A percentile compares a stretch with the other conserved stretches of the same genome.
phyloP scores from a whole-genome alignment of 2,329 filamentous ascomycete species.

The Aspergillus ruber region DNA sequence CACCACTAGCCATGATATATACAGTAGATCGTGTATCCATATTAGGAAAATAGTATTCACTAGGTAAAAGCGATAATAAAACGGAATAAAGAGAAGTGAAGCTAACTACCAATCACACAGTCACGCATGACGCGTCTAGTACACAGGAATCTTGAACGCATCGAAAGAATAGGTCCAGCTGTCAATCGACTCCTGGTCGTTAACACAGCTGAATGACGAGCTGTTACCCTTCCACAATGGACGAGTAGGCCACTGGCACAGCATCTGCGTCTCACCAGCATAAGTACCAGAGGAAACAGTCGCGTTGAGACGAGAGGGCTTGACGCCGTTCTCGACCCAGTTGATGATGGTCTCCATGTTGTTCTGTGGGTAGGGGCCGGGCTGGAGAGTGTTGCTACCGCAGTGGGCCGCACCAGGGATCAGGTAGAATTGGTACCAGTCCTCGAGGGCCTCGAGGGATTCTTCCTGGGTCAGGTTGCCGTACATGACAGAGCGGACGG shows the following conservation, averaged over 20 bases:
- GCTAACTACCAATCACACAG: background rate
- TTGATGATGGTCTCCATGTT: slow-evolving; percentile 45
- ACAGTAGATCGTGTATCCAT: too few relatives aligned
- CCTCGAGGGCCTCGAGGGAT: slow-evolving; percentile 37
- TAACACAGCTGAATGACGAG: slow-evolving; percentile 33
- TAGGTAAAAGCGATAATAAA: background rate
- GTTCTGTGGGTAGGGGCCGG: slow-evolving; percentile 40
- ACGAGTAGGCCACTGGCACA: slow-evolving; percentile 30
- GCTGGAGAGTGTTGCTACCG: slow-evolving; percentile 40
- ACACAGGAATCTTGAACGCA: slow-evolving; percentile 35
- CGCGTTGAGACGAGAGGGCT: slow-evolving; percentile 41
- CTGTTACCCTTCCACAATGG: slow-evolving; percentile 24
- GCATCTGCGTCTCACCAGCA: slow-evolving; percentile 26
- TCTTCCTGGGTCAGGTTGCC: slow-evolving; percentile 33
- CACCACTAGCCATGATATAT: too few relatives aligned
- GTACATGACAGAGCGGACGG: slow-evolving; percentile 47
- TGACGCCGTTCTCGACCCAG: slow-evolving; percentile 48
- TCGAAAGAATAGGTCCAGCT: slow-evolving; percentile 36
- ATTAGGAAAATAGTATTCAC: too few relatives aligned
- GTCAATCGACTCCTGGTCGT: slow-evolving; percentile 34
- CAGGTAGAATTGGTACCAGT: slow-evolving; percentile 52
- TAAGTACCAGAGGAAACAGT: slow-evolving; percentile 28
- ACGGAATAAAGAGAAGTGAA: background rate
- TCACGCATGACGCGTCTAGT: slow-evolving; percentile 18
- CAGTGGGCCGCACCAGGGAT: slow-evolving; percentile 52